phyloP scores from a whole-genome alignment of 176 grass and related monocot species.

The Avena insularis region DNA sequence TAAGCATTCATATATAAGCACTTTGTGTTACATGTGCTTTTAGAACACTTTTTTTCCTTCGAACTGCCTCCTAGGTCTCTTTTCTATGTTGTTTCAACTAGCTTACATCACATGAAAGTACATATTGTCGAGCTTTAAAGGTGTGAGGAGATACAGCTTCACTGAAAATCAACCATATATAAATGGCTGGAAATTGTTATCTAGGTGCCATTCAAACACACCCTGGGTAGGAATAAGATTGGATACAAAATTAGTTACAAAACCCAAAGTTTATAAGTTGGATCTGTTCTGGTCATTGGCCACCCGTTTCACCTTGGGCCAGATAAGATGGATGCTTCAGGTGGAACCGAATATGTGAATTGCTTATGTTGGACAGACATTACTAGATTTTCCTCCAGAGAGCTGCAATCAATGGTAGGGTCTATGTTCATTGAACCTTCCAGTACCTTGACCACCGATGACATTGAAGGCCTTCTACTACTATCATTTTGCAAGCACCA shows the following conservation, averaged over 20 bases:
- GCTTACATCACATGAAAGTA: background rate
- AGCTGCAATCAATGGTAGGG: constrained; percentile 22
- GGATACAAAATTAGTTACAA: constrained; percentile 6
- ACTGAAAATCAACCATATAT: background rate
- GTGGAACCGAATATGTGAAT: constrained; percentile 42
- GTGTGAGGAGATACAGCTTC: background rate
- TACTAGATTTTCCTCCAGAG: constrained; percentile 33
- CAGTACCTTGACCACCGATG: constrained; percentile 40
- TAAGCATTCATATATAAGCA: background rate
- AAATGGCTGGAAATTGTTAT: background rate
- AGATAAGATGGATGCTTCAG: constrained; percentile 49
- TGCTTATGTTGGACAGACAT: constrained; percentile 14
- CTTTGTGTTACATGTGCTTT: background rate
- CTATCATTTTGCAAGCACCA: constrained; percentile 48
- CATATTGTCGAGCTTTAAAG: background rate
- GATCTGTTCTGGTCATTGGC: background rate
- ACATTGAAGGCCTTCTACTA: constrained; percentile 41
- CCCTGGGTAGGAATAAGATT: constrained; percentile 11
- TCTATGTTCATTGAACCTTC: constrained; percentile 46
- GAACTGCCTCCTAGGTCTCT: background rate
- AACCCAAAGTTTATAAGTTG: background rate
- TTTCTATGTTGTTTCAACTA: constrained; percentile 14
- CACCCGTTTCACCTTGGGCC: constrained; percentile 40
- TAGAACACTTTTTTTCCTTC: background rate
- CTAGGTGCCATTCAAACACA: constrained; percentile 4